Base-by-base conservation (phyloP, 2,329 filamentous ascomycete genomes). In the Fusarium coffeatum region DNA sequence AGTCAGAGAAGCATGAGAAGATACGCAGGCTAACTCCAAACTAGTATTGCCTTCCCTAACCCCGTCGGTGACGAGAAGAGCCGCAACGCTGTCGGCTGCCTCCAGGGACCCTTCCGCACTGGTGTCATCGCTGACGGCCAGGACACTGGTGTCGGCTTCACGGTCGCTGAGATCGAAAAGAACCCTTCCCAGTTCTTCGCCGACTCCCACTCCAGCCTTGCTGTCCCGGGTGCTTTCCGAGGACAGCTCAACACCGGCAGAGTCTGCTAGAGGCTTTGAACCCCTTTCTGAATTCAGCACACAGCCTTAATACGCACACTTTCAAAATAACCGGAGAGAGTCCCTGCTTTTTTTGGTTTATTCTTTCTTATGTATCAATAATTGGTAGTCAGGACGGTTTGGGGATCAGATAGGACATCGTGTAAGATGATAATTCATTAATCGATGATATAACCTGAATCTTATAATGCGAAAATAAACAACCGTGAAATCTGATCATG, bases 141-240 rank as follows among this genome's bases (percentile, higher is more conserved):
- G 37, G 79, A 81, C 48, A 78, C 75, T n/a, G 79, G 78, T 25
- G 66, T 68, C 18, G 83, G 82, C 6, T 88, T 88, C 77, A 80
- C 79, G 22, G 81, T 88, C 42, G 72, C 72, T 41, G 77, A 85
- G 78, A 87, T 88, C 51, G 84, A 87, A 76, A 76, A 77, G 34
- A 82, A 87, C 72, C 85, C 86, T 1, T 64, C 69, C 8, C 79
- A 71, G 15, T 88, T 87, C 81, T 87, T 87, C 73, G 80, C 84
- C 40, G 86, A 88, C 71, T 79, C 83, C 3, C 86, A 88, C 77
- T 85, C 85, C 8, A 81, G 76, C 66, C 73, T 80, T 27, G 85
- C 82, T 34, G 76, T 84, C 10, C 80, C 84, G 30, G 86, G 86
- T 62, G 86, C 85, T 53, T 81, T 86, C 34, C 80, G 86, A 59